These are phyloP conservation scores for Pleurotus sapidus DNA, from an alignment of 768 basidiomycete genomes.

Conservation along the genomic window DNA sequence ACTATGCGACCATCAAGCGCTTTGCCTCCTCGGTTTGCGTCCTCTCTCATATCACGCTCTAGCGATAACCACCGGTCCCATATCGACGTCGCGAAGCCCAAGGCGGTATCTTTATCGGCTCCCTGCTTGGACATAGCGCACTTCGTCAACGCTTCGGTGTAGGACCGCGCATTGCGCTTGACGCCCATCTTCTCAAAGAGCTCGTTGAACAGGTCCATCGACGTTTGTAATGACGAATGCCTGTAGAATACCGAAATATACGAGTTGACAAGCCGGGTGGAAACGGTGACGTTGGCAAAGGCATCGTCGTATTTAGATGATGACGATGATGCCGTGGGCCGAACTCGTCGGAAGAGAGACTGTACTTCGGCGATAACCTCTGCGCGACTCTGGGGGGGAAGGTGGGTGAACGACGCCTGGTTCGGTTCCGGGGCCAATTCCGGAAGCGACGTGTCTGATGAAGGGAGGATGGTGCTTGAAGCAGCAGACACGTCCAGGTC, in stretches of 20 bases:
- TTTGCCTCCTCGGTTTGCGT: slow-evolving; percentile 14
- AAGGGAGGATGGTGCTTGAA: neutral
- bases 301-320: slow-evolving; percentile 28
- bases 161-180: slow-evolving; percentile 48
- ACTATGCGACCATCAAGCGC: slow-evolving; percentile 44
- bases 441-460: slow-evolving; percentile 3
- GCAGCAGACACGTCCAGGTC: slow-evolving; percentile 6
- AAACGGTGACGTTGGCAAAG: slow-evolving; percentile 58
- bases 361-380: slow-evolving; percentile 71
- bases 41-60: slow-evolving; percentile 35
- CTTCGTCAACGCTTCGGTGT: slow-evolving; percentile 65
- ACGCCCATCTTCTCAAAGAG: slow-evolving; percentile 44
- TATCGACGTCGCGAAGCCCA: slow-evolving; percentile 53
- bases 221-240: slow-evolving; percentile 44
- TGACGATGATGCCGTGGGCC: slow-evolving; percentile 22
- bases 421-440: slow-evolving; percentile 13
- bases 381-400: slow-evolving; percentile 69
- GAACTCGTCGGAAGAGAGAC: slow-evolving; percentile 61
- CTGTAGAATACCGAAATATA: slow-evolving; percentile 77
- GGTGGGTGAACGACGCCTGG: slow-evolving; percentile 38
- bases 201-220: slow-evolving; percentile 46
- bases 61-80: slow-evolving; percentile 64
- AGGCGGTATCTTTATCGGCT: slow-evolving; percentile 44
- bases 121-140: slow-evolving; percentile 45
- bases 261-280: slow-evolving; percentile 68